These are phyloP conservation scores for Plenodomus lindquistii DNA, from an alignment of 2,329 filamentous ascomycete genomes.

Conservation along the genomic window DNA sequence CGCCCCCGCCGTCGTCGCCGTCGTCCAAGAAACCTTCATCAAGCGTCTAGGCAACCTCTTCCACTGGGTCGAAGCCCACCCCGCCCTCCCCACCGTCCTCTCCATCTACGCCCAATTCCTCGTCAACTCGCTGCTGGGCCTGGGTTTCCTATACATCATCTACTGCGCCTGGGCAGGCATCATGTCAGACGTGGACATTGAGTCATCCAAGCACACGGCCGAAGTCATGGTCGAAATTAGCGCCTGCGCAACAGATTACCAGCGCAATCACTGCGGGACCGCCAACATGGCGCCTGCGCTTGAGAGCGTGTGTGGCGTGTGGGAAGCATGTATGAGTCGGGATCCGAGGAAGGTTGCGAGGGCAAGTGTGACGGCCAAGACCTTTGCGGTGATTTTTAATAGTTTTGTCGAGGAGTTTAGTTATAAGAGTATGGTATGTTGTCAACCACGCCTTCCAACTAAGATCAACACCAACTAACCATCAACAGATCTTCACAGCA, in stretches of 20 bases:
- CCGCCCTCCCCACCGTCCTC: slow-evolving; percentile 66
- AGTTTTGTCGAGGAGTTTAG: slow-evolving; percentile 89
- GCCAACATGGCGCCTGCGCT: slow-evolving; percentile 72
- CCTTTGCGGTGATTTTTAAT: slow-evolving; percentile 91
- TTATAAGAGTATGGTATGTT: slow-evolving; percentile 74
- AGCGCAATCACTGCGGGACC: slow-evolving; percentile 73
- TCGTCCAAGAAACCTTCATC: slow-evolving; percentile 25
- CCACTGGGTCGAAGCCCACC: slow-evolving; percentile 66
- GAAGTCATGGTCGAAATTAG: slow-evolving; percentile 74
- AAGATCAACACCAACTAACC: neutral
- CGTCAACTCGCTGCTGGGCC: slow-evolving; percentile 67
- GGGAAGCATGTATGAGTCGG: slow-evolving; percentile 85
- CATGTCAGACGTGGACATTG: slow-evolving; percentile 73
- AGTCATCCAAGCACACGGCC: slow-evolving; percentile 68
- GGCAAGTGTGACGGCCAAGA: slow-evolving; percentile 80
- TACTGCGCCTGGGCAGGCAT: slow-evolving; percentile 72
- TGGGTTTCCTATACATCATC: slow-evolving; percentile 65
- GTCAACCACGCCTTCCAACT: neutral
- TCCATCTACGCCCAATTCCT: slow-evolving; percentile 68
- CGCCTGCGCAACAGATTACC: slow-evolving; percentile 73
- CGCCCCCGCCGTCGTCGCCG: slow-evolving; percentile 4
- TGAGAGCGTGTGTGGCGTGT: slow-evolving; percentile 72
- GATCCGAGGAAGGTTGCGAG: slow-evolving; percentile 78
- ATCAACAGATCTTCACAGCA: slow-evolving; percentile 52
- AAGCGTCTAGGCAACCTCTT: slow-evolving; percentile 56